Percentiles rank a stretch among this genome's conserved stretches.
Evolutionary conservation across 768 basidiomycete species (phyloP).

Genomic region (Mycena leptocephala): DNA sequence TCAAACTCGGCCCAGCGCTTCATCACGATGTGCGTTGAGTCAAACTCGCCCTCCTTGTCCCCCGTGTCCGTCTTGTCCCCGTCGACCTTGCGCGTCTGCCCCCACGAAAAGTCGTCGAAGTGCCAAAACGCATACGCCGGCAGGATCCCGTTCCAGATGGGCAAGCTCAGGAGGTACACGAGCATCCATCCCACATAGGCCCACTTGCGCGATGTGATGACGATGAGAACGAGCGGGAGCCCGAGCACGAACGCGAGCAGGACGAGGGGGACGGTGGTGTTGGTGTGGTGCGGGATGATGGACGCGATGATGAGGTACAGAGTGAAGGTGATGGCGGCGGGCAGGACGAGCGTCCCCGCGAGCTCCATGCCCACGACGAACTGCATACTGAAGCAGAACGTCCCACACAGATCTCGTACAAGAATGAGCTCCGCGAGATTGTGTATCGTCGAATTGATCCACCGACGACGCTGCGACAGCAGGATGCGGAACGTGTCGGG

Average conservation of each 20-base stretch:
- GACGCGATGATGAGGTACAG: constrained; percentile 93
- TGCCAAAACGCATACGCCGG: constrained; percentile 99
- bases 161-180: constrained; percentile 92
- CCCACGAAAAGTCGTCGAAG: constrained; percentile 99
- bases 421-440: constrained; percentile 96
- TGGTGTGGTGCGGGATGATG: constrained; percentile 84
- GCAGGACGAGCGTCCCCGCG: constrained; percentile 95
- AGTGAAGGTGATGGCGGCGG: constrained; percentile 98
- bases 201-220: constrained; percentile 95
- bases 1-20: constrained; percentile 99
- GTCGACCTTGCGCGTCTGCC: constrained; percentile 89
- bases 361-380: constrained; percentile 99
- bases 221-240: constrained; percentile 95
- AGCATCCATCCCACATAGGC: constrained; percentile 99
- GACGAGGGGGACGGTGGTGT: constrained; percentile 92
- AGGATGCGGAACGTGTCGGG: constrained; percentile 96
- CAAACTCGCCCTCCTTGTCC: constrained; percentile 98
- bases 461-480: constrained; percentile 96
- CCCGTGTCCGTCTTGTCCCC: constrained; percentile 74
- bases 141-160: constrained; percentile 97
- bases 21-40: constrained; percentile 97
- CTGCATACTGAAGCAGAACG: constrained; percentile 99
- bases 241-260: constrained; percentile 96
- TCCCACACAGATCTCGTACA: constrained; percentile 98
- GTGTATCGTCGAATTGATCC: constrained; percentile 99